Base-by-base conservation (phyloP, 2,329 filamentous ascomycete species). In the Paecilomyces sp. region DNA sequence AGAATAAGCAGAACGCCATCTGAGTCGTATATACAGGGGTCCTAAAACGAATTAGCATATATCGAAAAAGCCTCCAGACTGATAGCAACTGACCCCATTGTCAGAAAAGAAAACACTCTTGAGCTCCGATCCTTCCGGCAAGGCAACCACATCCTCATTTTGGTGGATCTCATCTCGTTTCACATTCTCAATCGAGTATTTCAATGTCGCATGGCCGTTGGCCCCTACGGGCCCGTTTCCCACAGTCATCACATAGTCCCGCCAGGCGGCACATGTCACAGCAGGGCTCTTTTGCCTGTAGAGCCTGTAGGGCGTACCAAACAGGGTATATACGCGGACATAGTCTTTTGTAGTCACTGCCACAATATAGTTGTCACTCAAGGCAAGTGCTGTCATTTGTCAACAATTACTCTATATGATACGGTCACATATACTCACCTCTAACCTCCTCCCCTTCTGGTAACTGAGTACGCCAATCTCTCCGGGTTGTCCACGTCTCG, bases 1-100 rank as follows among this genome's bases (percentile, higher is more conserved):
- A 97, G 83, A 1, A 93, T 89, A 12, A 97, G 82, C 1, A 99
- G 81, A 0, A 93, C 91, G 50, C 95, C 94, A 1, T 90, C 91
- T 4, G 90, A 91, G 74, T 97, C 94, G 74, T 97, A 99, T 60
- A 97, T 92, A 73, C 91, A 97, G 6, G 94, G 94, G 68, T 99
- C 92, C 88, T 91, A 61, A 63, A 25, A 57, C 61, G 24, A 60
- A 58, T 65, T 47, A 65, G 62, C 34, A 54, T 15, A 6, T 11
- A 36, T 36, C 9, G 52, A 54, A 3, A n/a, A 31, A 15, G 34
- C 25, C 54, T 22, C 22, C 28, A 4, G 13, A 28, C 24, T 33
- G 33, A 12, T 7, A 18, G 30, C 22, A 9, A 70, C 87, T 76
- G 80, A 91, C 89, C n/a, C 94, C 94, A 61, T 84, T 85, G 68